Percentiles rank a stretch among this genome's conserved stretches.
Conservation (phyloP, 495 filamentous ascomycete species). For the Neurospora sp. region DNA sequence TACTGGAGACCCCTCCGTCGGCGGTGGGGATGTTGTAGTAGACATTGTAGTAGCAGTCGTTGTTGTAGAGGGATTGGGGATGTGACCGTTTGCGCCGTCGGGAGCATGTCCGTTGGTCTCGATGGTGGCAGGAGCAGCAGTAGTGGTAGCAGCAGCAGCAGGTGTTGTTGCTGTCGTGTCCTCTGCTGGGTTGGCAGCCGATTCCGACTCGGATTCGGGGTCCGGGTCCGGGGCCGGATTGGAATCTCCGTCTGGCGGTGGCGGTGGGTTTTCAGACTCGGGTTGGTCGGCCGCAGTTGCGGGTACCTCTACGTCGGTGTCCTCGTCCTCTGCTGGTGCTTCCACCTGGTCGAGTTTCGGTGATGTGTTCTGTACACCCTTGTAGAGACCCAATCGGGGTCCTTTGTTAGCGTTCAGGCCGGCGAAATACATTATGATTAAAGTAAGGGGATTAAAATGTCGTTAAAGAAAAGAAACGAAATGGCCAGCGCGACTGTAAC, state of each 20-base stretch:
- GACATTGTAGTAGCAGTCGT: conserved; percentile 5
- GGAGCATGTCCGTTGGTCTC: conserved; percentile 22
- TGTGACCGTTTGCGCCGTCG: conserved; percentile 17
- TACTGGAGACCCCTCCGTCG: conserved; percentile 7
- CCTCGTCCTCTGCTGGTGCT: not conserved
- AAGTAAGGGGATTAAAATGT: not conserved
- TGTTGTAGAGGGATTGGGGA: conserved; percentile 5
- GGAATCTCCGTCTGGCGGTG: not conserved
- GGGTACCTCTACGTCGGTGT: not conserved
- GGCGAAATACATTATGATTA: not conserved
- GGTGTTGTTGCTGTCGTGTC: conserved; percentile 5
- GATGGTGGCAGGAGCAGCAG: not conserved
- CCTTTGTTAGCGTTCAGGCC: not conserved
- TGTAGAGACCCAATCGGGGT: not conserved
- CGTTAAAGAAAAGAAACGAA: not conserved
- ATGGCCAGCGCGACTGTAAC: not conserved
- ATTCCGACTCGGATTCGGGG: not conserved
- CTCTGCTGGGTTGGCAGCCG: not conserved
- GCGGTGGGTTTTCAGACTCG: not conserved
- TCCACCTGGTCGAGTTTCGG: not conserved
- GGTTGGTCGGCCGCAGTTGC: not conserved
- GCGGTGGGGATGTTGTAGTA: not conserved
- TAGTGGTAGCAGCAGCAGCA: not conserved
- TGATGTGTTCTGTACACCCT: not conserved
- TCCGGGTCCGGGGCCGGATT: not conserved